These are phyloP conservation scores for Camelina hispida DNA, from an alignment of 345 rosid genomes.

Conservation along the genomic window DNA sequence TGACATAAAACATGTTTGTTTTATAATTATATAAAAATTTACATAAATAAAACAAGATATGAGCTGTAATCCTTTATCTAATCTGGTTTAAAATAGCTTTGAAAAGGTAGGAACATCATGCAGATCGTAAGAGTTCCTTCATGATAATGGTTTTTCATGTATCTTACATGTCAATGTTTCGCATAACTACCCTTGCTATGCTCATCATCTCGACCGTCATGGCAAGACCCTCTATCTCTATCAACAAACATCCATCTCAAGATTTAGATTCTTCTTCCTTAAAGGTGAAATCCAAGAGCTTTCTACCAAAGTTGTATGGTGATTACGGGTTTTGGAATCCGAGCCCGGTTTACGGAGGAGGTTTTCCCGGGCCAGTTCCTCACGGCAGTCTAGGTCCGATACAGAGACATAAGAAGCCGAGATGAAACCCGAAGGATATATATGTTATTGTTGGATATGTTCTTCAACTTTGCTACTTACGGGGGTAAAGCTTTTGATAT, in stretches of 20 bases:
- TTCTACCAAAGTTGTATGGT: slow-evolving; percentile 33
- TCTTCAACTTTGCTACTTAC: slow-evolving; percentile 21
- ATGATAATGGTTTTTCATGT: slow-evolving; percentile 34
- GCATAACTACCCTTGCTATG: slow-evolving; percentile 32
- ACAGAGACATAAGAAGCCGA: slow-evolving; percentile 32
- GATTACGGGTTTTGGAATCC: slow-evolving; percentile 50
- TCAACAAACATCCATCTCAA: slow-evolving; percentile 18
- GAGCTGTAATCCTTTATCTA: slow-evolving; percentile 38
- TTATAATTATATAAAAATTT: neutral
- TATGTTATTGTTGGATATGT: neutral
- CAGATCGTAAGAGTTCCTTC: slow-evolving; percentile 23
- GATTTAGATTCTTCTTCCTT: slow-evolving; percentile 27
- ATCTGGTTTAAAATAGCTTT: slow-evolving; percentile 30
- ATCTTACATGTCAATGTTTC: slow-evolving; percentile 35
- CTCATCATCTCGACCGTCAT: slow-evolving; percentile 28
- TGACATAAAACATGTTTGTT: neutral
- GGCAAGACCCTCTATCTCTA: slow-evolving; percentile 26
- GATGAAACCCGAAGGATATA: slow-evolving; percentile 9
- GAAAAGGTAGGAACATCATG: slow-evolving; percentile 39
- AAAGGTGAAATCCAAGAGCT: slow-evolving; percentile 16
- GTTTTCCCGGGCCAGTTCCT: slow-evolving; percentile 41
- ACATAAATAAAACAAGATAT: slow-evolving; percentile 16
- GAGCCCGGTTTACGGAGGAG: slow-evolving; percentile 42
- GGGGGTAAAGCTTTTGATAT: slow-evolving; percentile 29
- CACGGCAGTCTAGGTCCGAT: slow-evolving; percentile 29